A percentile compares a stretch with the other conserved stretches of the same genome.
phyloP scores from a whole-genome alignment of 257 asterid species.

The Gentiana straminea region DNA sequence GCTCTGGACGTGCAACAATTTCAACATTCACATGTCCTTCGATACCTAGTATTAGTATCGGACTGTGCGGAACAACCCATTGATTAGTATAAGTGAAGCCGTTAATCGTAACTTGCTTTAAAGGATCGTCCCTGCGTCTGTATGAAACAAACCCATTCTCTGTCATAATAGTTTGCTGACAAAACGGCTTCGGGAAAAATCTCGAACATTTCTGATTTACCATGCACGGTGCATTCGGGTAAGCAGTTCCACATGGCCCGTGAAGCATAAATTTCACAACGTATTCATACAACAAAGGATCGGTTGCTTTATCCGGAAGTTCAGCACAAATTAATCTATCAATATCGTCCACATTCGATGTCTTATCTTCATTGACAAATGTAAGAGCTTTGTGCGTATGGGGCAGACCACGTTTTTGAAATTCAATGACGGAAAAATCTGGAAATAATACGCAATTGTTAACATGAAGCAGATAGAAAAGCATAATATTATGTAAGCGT shows the following conservation, averaged over 20 bases:
- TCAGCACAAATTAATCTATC: conserved; percentile 7
- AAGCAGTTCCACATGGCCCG: conserved; percentile 6
- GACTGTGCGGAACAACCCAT: conserved; percentile 2
- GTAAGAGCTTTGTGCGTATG: not conserved
- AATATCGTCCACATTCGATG: not conserved
- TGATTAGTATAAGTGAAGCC: not conserved
- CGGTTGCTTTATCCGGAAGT: not conserved
- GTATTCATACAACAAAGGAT: not conserved
- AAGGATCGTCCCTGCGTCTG: not conserved
- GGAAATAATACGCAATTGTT: too few relatives aligned
- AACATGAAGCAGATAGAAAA: too few relatives aligned
- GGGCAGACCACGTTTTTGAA: conserved; percentile 3
- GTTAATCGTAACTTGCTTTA: not conserved
- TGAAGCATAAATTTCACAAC: conserved; percentile 1
- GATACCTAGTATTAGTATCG: not conserved
- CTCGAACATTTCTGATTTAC: conserved; percentile 6
- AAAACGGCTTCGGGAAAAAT: not conserved
- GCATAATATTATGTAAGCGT: too few relatives aligned
- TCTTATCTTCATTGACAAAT: not conserved
- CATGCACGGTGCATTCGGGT: conserved; percentile 3
- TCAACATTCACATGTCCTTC: not conserved
- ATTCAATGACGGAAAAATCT: conserved; percentile 6
- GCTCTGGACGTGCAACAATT: not conserved
- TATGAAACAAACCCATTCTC: conserved; percentile 3
- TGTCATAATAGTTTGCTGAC: not conserved